phyloP scores from a whole-genome alignment of 805 yeast species.

The Kodamaea leandrae region DNA sequence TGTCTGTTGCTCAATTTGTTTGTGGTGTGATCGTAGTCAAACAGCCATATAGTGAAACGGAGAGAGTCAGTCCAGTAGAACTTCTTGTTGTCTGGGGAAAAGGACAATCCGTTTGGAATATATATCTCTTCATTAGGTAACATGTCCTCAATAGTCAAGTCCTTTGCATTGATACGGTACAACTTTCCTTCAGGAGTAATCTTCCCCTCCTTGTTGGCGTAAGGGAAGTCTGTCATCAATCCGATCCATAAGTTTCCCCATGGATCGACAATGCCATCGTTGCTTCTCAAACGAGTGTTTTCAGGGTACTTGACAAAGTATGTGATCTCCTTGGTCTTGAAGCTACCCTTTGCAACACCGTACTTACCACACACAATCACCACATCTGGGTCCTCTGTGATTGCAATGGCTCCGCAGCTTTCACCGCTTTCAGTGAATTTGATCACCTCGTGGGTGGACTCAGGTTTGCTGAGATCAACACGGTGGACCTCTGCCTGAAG shows the following conservation, averaged over 20 bases:
- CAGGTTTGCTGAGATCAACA: slow-evolving; percentile 31
- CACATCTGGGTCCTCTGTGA: slow-evolving; percentile 50
- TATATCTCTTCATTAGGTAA: slow-evolving; percentile 24
- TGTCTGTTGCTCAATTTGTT: slow-evolving; percentile 28
- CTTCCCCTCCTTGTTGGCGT: slow-evolving; percentile 23
- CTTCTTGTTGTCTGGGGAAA: slow-evolving; percentile 25
- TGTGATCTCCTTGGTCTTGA: slow-evolving; percentile 32
- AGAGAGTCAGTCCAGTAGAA: slow-evolving; percentile 44
- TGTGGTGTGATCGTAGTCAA: slow-evolving; percentile 33
- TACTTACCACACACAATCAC: slow-evolving; percentile 60
- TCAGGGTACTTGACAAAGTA: slow-evolving; percentile 43
- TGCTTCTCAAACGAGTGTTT: slow-evolving; percentile 45
- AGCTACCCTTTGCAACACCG: slow-evolving; percentile 60
- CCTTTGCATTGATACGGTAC: slow-evolving; percentile 32
- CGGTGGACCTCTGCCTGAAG: slow-evolving; percentile 41
- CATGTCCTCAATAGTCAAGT: slow-evolving; percentile 32
- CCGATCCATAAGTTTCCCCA: slow-evolving; percentile 80
- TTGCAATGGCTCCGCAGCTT: slow-evolving; percentile 69
- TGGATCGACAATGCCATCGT: slow-evolving; percentile 81
- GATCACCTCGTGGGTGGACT: slow-evolving; percentile 40
- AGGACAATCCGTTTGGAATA: slow-evolving; percentile 68
- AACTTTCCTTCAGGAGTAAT: slow-evolving; percentile 51
- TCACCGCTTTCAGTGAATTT: slow-evolving; percentile 36
- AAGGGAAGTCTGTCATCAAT: slow-evolving; percentile 61
- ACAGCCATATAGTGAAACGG: slow-evolving; percentile 34